Percentiles rank a stretch among this genome's conserved stretches.
These are phyloP conservation scores for Stagonosporopsis vannaccii DNA, from an alignment of 2,329 filamentous ascomycete species.

Conservation along the genomic window DNA sequence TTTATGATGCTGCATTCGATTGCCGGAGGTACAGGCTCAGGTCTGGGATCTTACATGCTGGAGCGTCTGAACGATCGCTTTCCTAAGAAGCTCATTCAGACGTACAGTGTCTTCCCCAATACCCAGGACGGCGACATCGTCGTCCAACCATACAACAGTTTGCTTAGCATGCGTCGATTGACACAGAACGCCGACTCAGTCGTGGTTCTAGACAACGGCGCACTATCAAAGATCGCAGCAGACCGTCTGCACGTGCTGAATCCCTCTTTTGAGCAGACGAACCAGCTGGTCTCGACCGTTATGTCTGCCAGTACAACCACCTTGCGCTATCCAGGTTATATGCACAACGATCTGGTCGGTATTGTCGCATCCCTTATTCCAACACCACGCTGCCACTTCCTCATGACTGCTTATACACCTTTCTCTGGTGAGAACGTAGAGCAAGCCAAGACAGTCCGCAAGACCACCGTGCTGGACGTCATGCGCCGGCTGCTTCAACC, in stretches of 20 bases:
- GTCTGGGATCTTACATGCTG: constrained; percentile 92
- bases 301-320: constrained; percentile 99
- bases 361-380: constrained; percentile 96
- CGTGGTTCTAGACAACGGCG: constrained; percentile 95
- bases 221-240: constrained; percentile 89
- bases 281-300: constrained; percentile 92
- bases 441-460: constrained; percentile 95
- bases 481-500: constrained; percentile 95
- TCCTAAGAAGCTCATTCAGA: constrained; percentile 98
- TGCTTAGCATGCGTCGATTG: constrained; percentile 87
- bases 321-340: constrained; percentile 95
- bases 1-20: constrained; percentile 99
- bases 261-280: constrained; percentile 96
- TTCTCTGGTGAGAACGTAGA: constrained; percentile 97
- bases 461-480: constrained; percentile 96
- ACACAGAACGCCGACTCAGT: constrained; percentile 98
- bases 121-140: constrained; percentile 91
- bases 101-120: constrained; percentile 97
- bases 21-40: constrained; percentile 93
- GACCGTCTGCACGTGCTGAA: constrained; percentile 94
- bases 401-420: constrained; percentile 97
- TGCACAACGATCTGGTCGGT: constrained; percentile 99
- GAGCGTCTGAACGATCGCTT: constrained; percentile 97
- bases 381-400: constrained; percentile 94
- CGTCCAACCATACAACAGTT: constrained; percentile 97